These are phyloP conservation scores for Giardia muris DNA, from an alignment of 208 protist genomes.

Conservation along the genomic window DNA sequence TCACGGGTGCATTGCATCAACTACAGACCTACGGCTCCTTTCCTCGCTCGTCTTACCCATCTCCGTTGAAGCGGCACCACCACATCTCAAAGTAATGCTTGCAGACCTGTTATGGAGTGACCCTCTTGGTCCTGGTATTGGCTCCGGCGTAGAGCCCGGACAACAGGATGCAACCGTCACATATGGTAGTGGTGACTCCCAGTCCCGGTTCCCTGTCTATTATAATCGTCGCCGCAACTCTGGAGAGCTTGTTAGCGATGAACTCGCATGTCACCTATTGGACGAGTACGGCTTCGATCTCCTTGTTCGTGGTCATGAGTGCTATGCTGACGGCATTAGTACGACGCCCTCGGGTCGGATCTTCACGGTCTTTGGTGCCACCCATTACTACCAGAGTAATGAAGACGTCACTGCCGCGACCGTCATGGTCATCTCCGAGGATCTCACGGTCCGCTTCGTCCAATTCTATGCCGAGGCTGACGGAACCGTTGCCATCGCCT, in stretches of 20 bases:
- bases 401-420: neutral
- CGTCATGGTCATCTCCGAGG: neutral
- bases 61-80: neutral
- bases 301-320: neutral
- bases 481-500: no score
- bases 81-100: neutral
- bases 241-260: neutral
- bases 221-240: neutral
- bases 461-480: neutral
- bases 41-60: neutral
- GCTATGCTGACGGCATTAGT: neutral
- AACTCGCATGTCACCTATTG: neutral
- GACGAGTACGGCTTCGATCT: neutral
- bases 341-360: neutral
- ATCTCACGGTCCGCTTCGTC: neutral
- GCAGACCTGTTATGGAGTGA: neutral
- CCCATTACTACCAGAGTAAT: neutral
- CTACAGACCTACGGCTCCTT: neutral
- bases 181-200: neutral
- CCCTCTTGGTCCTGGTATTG: neutral
- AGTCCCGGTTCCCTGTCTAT: neutral
- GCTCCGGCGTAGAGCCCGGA: no score
- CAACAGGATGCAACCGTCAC: neutral
- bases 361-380: neutral
- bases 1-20: neutral